Evolutionary conservation across 2,329 filamentous ascomycete species (phyloP).

Genomic region (Exophiala alcalophila): DNA sequence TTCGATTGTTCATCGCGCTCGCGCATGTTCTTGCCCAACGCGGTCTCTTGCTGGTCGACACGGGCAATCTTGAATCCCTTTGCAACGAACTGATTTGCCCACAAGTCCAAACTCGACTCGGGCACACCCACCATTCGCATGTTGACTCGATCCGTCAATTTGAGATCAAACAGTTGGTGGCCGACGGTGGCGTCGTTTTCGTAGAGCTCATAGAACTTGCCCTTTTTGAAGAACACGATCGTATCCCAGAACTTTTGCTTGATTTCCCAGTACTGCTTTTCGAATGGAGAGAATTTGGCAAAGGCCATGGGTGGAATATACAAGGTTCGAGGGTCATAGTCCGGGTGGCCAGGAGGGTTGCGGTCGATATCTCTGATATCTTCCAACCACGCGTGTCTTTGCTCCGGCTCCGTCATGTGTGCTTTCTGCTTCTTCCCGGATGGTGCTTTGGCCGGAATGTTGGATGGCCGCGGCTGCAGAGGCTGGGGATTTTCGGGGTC

Average conservation of each 20-base stretch:
- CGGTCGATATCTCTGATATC: slow-evolving; percentile 80
- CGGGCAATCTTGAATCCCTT: slow-evolving; percentile 97
- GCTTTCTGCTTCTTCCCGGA: slow-evolving; percentile 60
- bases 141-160: slow-evolving; percentile 95
- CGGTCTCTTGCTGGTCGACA: slow-evolving; percentile 95
- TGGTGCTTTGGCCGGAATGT: slow-evolving; percentile 38
- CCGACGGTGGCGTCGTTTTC: slow-evolving; percentile 96
- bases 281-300: slow-evolving; percentile 84
- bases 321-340: slow-evolving; percentile 88
- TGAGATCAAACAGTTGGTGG: slow-evolving; percentile 94
- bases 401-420: slow-evolving; percentile 75
- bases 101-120: slow-evolving; percentile 90
- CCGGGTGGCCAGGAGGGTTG: slow-evolving; percentile 72
- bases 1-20: slow-evolving; percentile 65
- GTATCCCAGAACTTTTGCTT: slow-evolving; percentile 98
- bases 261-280: slow-evolving; percentile 99
- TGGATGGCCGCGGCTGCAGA: slow-evolving; percentile 47
- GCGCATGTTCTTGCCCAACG: slow-evolving; percentile 96
- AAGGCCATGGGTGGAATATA: slow-evolving; percentile 80
- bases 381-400: slow-evolving; percentile 87
- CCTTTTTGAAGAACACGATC: slow-evolving; percentile 99
- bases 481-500: slow-evolving; percentile 59
- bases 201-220: slow-evolving; percentile 98
- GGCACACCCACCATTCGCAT: slow-evolving; percentile 99
- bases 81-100: slow-evolving; percentile 97